phyloP scores from a whole-genome alignment of 352 stramenopile species.

The Lagenidium sp. region DNA sequence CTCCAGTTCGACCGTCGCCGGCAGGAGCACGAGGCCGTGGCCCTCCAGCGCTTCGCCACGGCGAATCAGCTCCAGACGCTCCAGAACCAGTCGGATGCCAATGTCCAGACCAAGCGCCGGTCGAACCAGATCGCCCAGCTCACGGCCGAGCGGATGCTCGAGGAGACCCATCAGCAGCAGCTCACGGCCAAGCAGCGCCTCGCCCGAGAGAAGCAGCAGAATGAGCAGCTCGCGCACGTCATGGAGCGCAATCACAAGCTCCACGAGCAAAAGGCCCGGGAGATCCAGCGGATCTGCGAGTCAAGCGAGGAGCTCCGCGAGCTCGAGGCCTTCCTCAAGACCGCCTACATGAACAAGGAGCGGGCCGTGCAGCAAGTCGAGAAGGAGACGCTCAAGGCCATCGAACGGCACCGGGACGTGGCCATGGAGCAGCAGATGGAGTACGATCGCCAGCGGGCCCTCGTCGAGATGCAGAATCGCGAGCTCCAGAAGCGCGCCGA shows the following conservation, averaged over 20 bases:
- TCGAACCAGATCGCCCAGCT: slow-evolving; percentile 55
- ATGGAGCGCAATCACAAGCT: slow-evolving; percentile 53
- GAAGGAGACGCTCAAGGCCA: slow-evolving; percentile 53
- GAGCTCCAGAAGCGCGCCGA: slow-evolving; percentile 52
- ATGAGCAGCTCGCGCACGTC: slow-evolving; percentile 56
- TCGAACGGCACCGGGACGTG: slow-evolving; percentile 67
- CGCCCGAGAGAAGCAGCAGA: slow-evolving; percentile 47
- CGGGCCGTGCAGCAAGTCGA: slow-evolving; percentile 86
- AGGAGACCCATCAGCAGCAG: slow-evolving; percentile 27
- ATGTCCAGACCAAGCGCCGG: slow-evolving; percentile 29
- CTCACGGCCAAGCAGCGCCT: slow-evolving; percentile 14
- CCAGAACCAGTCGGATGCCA: slow-evolving; percentile 58
- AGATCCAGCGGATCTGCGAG: slow-evolving; percentile 89
- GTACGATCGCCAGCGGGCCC: slow-evolving; percentile 75
- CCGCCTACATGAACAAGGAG: slow-evolving; percentile 93
- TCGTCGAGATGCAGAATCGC: slow-evolving; percentile 59
- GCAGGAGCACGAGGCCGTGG: slow-evolving; percentile 46
- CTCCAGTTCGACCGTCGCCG: slow-evolving; percentile 45
- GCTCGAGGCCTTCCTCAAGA: slow-evolving; percentile 85
- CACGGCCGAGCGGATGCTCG: slow-evolving; percentile 58
- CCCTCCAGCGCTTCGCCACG: slow-evolving; percentile 41
- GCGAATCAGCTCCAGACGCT: slow-evolving; percentile 49
- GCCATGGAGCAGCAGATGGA: slow-evolving; percentile 93
- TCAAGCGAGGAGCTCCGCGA: slow-evolving; percentile 86
- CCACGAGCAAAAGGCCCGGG: slow-evolving; percentile 66